Base-by-base conservation (phyloP, 768 basidiomycete genomes). In the Lactarius vividus region DNA sequence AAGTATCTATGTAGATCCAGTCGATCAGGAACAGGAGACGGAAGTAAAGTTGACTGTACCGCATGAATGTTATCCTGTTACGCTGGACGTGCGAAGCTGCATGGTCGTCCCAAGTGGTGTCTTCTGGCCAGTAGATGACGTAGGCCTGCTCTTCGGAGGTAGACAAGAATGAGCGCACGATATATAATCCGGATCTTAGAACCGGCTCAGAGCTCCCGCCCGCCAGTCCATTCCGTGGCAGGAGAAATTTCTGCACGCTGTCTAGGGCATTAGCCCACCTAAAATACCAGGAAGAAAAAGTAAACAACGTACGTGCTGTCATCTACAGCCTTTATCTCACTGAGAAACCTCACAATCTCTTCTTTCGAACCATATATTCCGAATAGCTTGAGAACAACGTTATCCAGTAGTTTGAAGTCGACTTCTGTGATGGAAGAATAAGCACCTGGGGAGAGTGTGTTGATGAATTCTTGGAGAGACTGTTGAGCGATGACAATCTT, bases 1-100 rank as follows among this genome's bases (percentile, higher is more conserved):
- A 66, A 57, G 33, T 66, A 66, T 18, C 65, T 66, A 26, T 9
- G 9, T 20, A 15, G 16, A 26, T 31, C 40, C 39, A 1, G 3
- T 63, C 28, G 33, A 54, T 35, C 11, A 33, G 20, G 40, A 15
- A 23, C 1, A n/a, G 0, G 28, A 13, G 2, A 9, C 18, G 10
- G 49, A 18, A 1, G 31, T 11, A 35, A 23, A n/a, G 33, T 59
- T 52, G 35, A 20, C 63, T 74, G 28, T 73, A 84, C 86, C 86
- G 75, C 84, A 88, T 87, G 70, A 88, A 88, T 0, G 86, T 85
- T 3, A 82, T 76, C 10, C 86, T 78, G 73, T 86, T 88, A 15
- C 82, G 79, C 39, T 77, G 71, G 57, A 84, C 78, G 5, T 83
- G 73, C 1, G 79, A 75, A 5, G 74, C 56, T 0, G 83, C 80